Evolutionary conservation across 2,329 filamentous ascomycete species (phyloP).

Genomic region (Albophoma yamanashiensis): DNA sequence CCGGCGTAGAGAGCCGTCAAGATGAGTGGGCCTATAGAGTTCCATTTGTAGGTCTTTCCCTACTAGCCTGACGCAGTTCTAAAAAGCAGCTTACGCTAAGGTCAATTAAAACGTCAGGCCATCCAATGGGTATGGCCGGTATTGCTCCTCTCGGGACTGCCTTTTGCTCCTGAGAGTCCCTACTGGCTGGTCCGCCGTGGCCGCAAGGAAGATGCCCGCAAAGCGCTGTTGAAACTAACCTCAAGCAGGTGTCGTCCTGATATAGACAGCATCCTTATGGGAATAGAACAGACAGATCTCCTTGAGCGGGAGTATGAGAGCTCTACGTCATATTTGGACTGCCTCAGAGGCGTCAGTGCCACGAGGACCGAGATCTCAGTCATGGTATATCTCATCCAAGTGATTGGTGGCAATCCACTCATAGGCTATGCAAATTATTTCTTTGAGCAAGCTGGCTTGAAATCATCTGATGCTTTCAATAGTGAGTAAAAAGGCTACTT

Average conservation of each 20-base stretch:
- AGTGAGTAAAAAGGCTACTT: constrained; percentile 3
- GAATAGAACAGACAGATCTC: constrained; percentile 47
- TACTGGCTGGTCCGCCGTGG: constrained; percentile 39
- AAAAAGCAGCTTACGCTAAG: neutral
- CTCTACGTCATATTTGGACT: constrained; percentile 38
- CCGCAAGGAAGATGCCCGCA: constrained; percentile 26
- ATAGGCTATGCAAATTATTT: constrained; percentile 48
- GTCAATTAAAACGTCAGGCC: constrained; percentile 12
- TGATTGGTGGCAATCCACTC: constrained; percentile 52
- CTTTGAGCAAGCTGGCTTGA: constrained; percentile 21
- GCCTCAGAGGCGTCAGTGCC: constrained; percentile 35
- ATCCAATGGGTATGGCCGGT: constrained; percentile 40
- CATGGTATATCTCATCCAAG: constrained; percentile 56
- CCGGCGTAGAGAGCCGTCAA: constrained; percentile 21
- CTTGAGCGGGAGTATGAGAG: constrained; percentile 40
- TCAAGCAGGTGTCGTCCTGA: constrained; percentile 13
- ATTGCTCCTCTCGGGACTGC: constrained; percentile 31
- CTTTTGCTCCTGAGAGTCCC: constrained; percentile 38
- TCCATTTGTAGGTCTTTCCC: constrained; percentile 10
- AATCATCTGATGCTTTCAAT: constrained; percentile 9
- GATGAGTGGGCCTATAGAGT: constrained; percentile 34
- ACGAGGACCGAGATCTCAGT: constrained; percentile 45
- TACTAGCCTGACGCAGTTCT: neutral
- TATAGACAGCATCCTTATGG: constrained; percentile 32
- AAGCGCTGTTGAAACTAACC: constrained; percentile 31